Evolutionary conservation across 2,329 filamentous ascomycete genomes (phyloP), one percentile per base, ranked within the genome.

Genomic region (Xylaria sp.): DNA sequence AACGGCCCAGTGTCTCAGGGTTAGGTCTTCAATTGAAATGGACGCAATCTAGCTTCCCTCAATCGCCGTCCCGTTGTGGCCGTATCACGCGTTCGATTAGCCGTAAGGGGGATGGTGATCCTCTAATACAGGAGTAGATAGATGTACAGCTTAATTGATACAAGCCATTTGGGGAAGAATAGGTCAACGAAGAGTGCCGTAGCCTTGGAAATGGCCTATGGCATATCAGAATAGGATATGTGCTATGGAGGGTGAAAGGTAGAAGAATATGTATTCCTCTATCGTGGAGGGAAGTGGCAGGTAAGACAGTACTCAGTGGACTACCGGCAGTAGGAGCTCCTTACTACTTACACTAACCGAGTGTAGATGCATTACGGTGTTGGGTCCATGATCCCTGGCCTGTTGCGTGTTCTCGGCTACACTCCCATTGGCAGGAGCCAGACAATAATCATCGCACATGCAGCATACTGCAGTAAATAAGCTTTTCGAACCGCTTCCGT

Each of bases 371-470:
- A 34, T 54, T 18, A 54, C 28, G 34, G 44, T 51, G 52, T 46
- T 51, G 13, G 48, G 48, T 50, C 25, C 15, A 52, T 32, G 50
- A 28, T n/a, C 51, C 25, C 51, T 32, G n/a, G n/a, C 18, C 18
- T 10, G 23, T 25, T 46, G n/a, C 39, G 39, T 25, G 23, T 15
- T 58, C 55, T 63, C 51, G 65, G 59, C 44, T 41, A 59, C 60
- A 41, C 44, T 50, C 65, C 59, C 39, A 63, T 68, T 68, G 65
- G 65, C 44, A 67, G 65, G 34, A 13, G 9, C 18, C 37, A 46
- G 37, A 4, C 13, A 32, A 58, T 58, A 32, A n/a, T 48, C 18
- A 32, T 46, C 13, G 15, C 32, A 25, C 56, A 58, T 58, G 56
- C 39, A 58, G 56, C 39, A 32, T 34, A 20, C 52, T 23, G 52